Evolutionary conservation across 495 filamentous ascomycete genomes (phyloP).

Genomic region (Pyrenula massariospora): DNA sequence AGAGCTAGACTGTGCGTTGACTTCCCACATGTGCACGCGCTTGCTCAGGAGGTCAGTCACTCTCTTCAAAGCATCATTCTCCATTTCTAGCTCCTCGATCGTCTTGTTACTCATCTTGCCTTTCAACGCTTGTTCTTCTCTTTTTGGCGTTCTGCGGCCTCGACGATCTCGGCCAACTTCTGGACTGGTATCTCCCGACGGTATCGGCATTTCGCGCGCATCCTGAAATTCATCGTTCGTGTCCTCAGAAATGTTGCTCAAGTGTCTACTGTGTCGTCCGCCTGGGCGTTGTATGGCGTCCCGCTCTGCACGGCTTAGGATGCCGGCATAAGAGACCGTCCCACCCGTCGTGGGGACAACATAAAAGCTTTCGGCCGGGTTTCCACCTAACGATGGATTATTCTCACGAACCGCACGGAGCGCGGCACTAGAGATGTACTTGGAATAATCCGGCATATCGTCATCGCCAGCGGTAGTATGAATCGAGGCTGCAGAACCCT

Average conservation of each 20-base stretch:
- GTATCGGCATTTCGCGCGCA: constrained; percentile 53
- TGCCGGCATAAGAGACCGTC: constrained; percentile 79
- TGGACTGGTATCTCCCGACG: constrained; percentile 9
- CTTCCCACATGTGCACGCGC: constrained; percentile 75
- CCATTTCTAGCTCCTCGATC: constrained; percentile 70
- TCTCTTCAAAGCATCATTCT: constrained; percentile 65
- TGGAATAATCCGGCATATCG: constrained; percentile 59
- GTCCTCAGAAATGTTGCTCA: constrained; percentile 36
- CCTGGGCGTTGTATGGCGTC: constrained; percentile 29
- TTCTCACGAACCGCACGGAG: constrained; percentile 55
- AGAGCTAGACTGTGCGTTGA: constrained; percentile 67
- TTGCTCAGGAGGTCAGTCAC: constrained; percentile 68
- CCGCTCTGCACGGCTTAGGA: constrained; percentile 61
- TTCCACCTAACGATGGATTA: constrained; percentile 12
- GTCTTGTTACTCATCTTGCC: constrained; percentile 21
- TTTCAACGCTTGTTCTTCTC: background rate
- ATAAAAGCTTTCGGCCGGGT: constrained; percentile 76
- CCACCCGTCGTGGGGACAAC: constrained; percentile 85
- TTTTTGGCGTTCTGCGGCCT: constrained; percentile 5
- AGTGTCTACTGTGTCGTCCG: constrained; percentile 21
- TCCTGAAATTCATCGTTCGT: constrained; percentile 77
- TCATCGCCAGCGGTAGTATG: background rate
- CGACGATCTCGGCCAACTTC: constrained; percentile 15
- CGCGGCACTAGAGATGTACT: constrained; percentile 69
- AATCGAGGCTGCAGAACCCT: background rate